Conservation (phyloP, 805 yeast species). For the Kregervanrija fluxuum region DNA sequence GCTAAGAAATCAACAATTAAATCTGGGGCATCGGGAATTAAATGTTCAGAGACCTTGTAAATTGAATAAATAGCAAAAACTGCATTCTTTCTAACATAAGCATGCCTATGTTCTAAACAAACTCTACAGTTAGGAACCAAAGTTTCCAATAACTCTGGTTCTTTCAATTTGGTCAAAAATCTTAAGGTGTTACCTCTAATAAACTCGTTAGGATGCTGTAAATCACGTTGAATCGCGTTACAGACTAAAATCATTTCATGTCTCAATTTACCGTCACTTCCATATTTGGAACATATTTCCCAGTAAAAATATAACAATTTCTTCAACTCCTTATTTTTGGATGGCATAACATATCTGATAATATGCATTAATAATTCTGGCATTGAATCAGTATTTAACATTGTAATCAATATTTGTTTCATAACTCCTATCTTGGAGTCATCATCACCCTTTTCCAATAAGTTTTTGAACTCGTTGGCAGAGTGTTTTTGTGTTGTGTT, state of each 20-base stretch:
- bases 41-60: conserved; percentile 72
- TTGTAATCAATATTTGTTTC: conserved; percentile 77
- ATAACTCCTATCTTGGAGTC: conserved; percentile 82
- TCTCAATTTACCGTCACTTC: conserved; percentile 81
- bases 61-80: conserved; percentile 84
- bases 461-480: conserved; percentile 63
- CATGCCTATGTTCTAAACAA: conserved; percentile 93
- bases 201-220: conserved; percentile 97
- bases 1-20: conserved; percentile 64
- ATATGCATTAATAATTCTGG: conserved; percentile 94
- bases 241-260: conserved; percentile 99
- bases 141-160: conserved; percentile 91
- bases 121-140: conserved; percentile 87
- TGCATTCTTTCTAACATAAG: conserved; percentile 96
- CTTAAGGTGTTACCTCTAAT: conserved; percentile 93
- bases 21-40: conserved; percentile 94
- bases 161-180: conserved; percentile 82
- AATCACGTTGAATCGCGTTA: conserved; percentile 94
- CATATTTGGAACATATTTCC: conserved; percentile 95
- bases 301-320: conserved; percentile 91
- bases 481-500: conserved; percentile 55
- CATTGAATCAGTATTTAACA: conserved; percentile 89
- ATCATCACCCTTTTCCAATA: conserved; percentile 85
- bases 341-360: conserved; percentile 96
- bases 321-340: conserved; percentile 82